Conservation (phyloP, 2,329 filamentous ascomycete species). For the Nemania sp. region DNA sequence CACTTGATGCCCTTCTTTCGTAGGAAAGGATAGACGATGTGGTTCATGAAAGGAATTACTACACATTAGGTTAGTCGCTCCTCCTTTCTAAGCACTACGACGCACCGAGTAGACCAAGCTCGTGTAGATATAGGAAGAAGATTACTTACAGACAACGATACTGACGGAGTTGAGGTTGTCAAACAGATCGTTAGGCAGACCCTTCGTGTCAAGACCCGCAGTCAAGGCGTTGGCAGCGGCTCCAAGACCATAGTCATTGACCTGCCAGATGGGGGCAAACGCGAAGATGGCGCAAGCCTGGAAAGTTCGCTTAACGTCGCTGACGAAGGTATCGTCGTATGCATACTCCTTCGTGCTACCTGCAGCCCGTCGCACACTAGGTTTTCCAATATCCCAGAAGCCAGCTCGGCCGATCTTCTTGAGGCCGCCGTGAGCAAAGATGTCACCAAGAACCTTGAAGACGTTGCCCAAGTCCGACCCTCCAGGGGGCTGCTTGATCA, state of each 20-base stretch:
- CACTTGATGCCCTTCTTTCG: constrained; percentile 54
- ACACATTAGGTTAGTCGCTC: constrained; percentile 30
- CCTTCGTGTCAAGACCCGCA: constrained; percentile 56
- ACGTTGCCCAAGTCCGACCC: constrained; percentile 72
- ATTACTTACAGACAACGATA: constrained; percentile 53
- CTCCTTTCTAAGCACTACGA: neutral
- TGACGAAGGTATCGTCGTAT: constrained; percentile 73
- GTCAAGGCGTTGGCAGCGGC: constrained; percentile 57
- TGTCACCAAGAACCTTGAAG: constrained; percentile 53
- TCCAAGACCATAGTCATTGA: constrained; percentile 57
- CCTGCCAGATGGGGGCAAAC: constrained; percentile 52
- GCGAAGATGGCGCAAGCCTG: constrained; percentile 66
- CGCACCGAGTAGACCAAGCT: too few species aligned
- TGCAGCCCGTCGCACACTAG: constrained; percentile 59
- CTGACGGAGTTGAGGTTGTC: constrained; percentile 59
- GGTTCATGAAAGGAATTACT: constrained; percentile 56
- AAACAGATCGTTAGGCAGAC: constrained; percentile 58
- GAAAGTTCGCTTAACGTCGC: constrained; percentile 68
- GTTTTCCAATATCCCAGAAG: constrained; percentile 69
- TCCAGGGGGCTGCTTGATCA: constrained; percentile 68
- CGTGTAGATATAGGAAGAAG: neutral
- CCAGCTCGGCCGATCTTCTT: constrained; percentile 48
- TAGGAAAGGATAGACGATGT: constrained; percentile 57
- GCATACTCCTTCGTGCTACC: constrained; percentile 54
- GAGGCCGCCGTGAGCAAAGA: constrained; percentile 51